Conservation (phyloP, 2,329 filamentous ascomycete genomes). For the Shiraia sp. region DNA sequence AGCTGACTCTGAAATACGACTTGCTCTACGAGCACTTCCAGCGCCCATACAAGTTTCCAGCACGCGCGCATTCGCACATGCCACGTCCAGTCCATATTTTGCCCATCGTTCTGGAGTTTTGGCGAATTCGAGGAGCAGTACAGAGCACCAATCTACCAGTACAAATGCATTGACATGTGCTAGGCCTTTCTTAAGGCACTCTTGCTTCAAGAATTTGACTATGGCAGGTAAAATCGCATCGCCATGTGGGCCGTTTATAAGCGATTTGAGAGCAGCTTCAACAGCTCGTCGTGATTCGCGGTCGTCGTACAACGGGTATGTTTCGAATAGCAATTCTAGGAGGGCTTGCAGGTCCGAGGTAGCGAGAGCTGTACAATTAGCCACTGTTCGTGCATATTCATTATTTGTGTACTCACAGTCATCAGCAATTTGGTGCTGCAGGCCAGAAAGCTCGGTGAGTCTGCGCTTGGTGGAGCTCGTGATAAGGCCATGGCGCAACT, state of each 20-base stretch:
- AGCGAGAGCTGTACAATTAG: constrained; percentile 43
- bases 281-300: constrained; percentile 81
- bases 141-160: constrained; percentile 84
- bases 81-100: constrained; percentile 65
- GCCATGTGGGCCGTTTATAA: constrained; percentile 64
- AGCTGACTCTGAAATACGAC: constrained; percentile 72
- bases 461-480: constrained; percentile 55
- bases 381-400: constrained; percentile 11
- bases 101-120: constrained; percentile 64
- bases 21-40: constrained; percentile 26
- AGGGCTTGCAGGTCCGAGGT: constrained; percentile 55
- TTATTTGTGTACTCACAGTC: constrained; percentile 47
- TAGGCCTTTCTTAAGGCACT: constrained; percentile 76
- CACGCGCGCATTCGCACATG: constrained; percentile 70
- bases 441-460: constrained; percentile 48
- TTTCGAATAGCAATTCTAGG: constrained; percentile 78
- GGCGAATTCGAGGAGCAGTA: constrained; percentile 74
- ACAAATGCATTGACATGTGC: constrained; percentile 83
- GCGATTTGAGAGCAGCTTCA: constrained; percentile 73
- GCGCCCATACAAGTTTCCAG: constrained; percentile 75
- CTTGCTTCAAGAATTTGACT: constrained; percentile 67
- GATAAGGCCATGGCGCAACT: constrained; percentile 48
- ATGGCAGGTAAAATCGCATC: constrained; percentile 65
- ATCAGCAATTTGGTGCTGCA: constrained; percentile 49
- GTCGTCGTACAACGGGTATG: constrained; percentile 85